phyloP scores from a whole-genome alignment of 192 early-diverging fungal genomes.

The Linnemannia elongata region DNA sequence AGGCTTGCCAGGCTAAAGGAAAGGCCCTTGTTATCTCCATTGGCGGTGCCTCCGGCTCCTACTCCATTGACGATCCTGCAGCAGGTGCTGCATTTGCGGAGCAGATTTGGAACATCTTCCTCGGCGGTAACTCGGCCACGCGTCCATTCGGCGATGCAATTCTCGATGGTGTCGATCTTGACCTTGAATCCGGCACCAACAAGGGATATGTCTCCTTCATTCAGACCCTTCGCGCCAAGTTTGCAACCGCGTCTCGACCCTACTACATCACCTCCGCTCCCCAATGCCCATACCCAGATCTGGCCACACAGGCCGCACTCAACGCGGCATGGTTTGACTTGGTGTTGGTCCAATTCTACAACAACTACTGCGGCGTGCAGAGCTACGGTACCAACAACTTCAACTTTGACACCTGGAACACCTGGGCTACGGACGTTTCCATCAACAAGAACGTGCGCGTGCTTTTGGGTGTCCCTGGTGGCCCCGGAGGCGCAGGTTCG shows the following conservation, averaged over 20 bases:
- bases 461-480: constrained; percentile 69
- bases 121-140: constrained; percentile 64
- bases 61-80: background rate
- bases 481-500: constrained; percentile 60
- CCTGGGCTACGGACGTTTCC: constrained; percentile 66
- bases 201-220: constrained; percentile 64
- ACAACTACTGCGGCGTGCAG: constrained; percentile 70
- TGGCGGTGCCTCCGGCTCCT: constrained; percentile 71
- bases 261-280: constrained; percentile 71
- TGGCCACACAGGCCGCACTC: constrained; percentile 64
- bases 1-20: constrained; percentile 74
- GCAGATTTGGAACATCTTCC: constrained; percentile 67
- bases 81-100: constrained; percentile 61
- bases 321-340: constrained; percentile 71
- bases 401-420: constrained; percentile 71
- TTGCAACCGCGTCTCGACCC: background rate
- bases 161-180: constrained; percentile 71
- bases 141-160: constrained; percentile 72
- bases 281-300: constrained; percentile 72
- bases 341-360: constrained; percentile 75
- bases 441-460: constrained; percentile 69
- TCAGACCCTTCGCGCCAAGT: constrained; percentile 44
- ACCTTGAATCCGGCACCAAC: constrained; percentile 68
- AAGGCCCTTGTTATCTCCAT: constrained; percentile 74
- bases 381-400: constrained; percentile 53